phyloP scores from a whole-genome alignment of 208 protist genomes.

The Leptomonas pyrrhocoris region DNA sequence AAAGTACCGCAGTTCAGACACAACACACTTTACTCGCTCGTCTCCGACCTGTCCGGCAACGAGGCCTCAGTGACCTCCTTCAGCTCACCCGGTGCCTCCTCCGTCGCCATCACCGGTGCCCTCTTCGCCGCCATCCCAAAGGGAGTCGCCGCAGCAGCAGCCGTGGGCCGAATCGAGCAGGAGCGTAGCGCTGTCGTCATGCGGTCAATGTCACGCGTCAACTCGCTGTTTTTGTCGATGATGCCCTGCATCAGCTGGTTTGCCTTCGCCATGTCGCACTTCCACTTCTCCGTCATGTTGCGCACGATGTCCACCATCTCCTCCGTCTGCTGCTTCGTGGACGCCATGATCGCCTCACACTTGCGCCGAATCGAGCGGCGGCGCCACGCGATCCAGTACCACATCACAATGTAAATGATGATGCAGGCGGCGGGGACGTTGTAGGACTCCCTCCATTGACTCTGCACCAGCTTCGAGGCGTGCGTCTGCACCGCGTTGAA shows the following conservation, averaged over 20 bases:
- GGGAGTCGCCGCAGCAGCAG: not conserved
- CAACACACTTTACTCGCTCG: not conserved
- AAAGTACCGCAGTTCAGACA: no score
- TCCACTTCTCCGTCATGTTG: conserved; percentile 63
- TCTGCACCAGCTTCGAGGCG: conserved; percentile 63
- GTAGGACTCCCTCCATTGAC: conserved; percentile 75
- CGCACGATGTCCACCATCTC: conserved; percentile 61
- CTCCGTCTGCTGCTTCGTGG: conserved; percentile 57
- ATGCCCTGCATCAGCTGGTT: conserved; percentile 77
- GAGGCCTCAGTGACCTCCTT: not conserved
- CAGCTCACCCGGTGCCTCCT: not conserved
- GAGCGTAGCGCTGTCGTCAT: conserved; percentile 80
- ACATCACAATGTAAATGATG: conserved; percentile 58
- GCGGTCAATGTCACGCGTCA: conserved; percentile 81
- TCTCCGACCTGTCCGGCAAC: not conserved
- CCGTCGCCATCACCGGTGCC: not conserved
- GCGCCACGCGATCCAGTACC: conserved; percentile 75
- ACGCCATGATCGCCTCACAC: conserved; percentile 49
- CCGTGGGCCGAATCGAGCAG: conserved; percentile 54
- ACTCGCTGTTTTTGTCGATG: conserved; percentile 82
- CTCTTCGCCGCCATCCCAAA: conserved; percentile 8
- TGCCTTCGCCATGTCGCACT: conserved; percentile 53
- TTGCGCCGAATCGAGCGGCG: conserved; percentile 64
- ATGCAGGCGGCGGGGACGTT: conserved; percentile 62
- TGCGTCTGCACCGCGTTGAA: conserved; percentile 65